Evolutionary conservation across 805 yeast species (phyloP).

Genomic region (Brettanomyces naardenensis): DNA sequence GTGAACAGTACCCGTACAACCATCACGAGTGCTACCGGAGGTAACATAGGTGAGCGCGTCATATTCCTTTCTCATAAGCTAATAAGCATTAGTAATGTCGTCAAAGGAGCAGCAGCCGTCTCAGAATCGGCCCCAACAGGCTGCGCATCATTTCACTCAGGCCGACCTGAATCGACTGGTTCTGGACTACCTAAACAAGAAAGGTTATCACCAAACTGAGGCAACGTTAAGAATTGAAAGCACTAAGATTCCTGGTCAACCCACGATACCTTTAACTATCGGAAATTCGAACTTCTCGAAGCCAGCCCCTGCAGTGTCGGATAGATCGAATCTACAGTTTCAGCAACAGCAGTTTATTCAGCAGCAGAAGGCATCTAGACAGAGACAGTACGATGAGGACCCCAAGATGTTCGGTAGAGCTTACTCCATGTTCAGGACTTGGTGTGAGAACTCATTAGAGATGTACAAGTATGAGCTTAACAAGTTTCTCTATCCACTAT

Average conservation of each 20-base stretch:
- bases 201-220: constrained; percentile 92
- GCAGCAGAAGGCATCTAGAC: constrained; percentile 18
- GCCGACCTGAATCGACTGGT: constrained; percentile 90
- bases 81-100: too few relatives aligned
- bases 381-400: constrained; percentile 39
- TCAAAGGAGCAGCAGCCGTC: constrained; percentile 15
- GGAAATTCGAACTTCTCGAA: constrained; percentile 28
- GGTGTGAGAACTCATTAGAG: constrained; percentile 90
- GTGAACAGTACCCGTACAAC: too few relatives aligned
- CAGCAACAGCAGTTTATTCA: constrained; percentile 23
- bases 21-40: too few relatives aligned
- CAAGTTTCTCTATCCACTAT: constrained; percentile 83
- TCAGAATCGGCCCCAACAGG: constrained; percentile 14
- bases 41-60: too few relatives aligned
- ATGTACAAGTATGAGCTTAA: constrained; percentile 83
- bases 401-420: constrained; percentile 76
- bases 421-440: constrained; percentile 68
- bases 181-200: constrained; percentile 83
- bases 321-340: constrained; percentile 26
- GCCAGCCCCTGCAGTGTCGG: constrained; percentile 28
- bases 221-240: constrained; percentile 87
- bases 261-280: constrained; percentile 42
- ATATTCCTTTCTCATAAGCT: too few relatives aligned
- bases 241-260: constrained; percentile 47
- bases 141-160: constrained; percentile 33